Evolutionary conservation across 2,329 filamentous ascomycete genomes (phyloP).

Genomic region (Elsinoe necatrix): DNA sequence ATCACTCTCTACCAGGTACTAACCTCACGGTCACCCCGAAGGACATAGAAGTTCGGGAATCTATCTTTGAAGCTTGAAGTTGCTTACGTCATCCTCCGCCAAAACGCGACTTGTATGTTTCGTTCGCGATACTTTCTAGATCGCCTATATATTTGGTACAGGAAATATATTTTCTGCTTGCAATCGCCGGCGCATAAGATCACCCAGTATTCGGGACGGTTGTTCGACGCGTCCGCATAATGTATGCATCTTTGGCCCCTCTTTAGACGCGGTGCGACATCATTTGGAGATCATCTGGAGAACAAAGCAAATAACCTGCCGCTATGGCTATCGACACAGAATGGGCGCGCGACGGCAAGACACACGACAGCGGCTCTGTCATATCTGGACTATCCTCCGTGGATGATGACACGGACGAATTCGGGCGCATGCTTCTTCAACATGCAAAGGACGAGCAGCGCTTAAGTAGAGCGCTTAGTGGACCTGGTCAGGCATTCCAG

Average conservation of each 20-base stretch:
- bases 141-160: background rate
- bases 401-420: constrained; percentile 40
- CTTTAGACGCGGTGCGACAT: background rate
- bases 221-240: background rate
- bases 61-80: no score
- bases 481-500: constrained; percentile 31
- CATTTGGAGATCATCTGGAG: background rate
- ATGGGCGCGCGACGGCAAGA: constrained; percentile 13
- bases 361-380: constrained; percentile 22
- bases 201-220: background rate
- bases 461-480: constrained; percentile 30
- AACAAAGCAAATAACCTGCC: background rate
- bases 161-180: background rate
- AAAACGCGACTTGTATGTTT: no score
- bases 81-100: no score
- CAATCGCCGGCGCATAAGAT: background rate
- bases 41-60: no score
- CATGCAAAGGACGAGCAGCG: constrained; percentile 35
- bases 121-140: background rate
- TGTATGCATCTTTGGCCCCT: background rate
- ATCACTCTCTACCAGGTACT: no score
- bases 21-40: no score
- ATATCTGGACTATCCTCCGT: constrained; percentile 32
- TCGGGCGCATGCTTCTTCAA: constrained; percentile 38
- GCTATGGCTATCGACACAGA: constrained; percentile 9